Base-by-base conservation (phyloP, 1,284 basidiomycete species). In the Austropuccinia psidii region DNA sequence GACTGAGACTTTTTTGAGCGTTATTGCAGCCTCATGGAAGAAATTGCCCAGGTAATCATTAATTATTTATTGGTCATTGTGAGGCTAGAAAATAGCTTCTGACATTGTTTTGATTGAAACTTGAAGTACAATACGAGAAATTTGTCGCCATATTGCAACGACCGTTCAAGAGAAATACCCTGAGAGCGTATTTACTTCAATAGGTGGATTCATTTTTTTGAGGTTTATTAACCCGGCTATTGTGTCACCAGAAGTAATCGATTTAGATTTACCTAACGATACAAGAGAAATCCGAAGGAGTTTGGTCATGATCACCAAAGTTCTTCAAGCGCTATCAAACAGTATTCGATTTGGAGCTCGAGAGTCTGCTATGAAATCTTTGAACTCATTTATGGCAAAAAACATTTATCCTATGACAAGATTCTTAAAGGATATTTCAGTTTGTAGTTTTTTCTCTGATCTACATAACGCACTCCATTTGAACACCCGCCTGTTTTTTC, bases 291-390 rank as follows among this genome's bases (percentile, higher is more conserved):
- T 90, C 54, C 87, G 90, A 33, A 86, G 89, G 62, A 91, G 90
- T 2, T 83, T 95, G 27, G 87, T 91, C 83, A 83, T 90, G 64
- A 89, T 95, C 75, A 90, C 91, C 45, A 94, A 93, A 81, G 88
- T 95, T 72, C 88, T 94, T 60, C 91, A 95, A 81, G 93, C 92
- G 79, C 82, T 95, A 39, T 91, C 91, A 15, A 96, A 95, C 82
- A 94, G 95, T 77, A 89, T 94, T 47, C 87, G 90, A 77, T 94
- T 94, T 77, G 90, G 89, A 35, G 90, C 91, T 79, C 92, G 94
- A 78, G 82, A 83, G 61, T 85, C 87, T 2, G 88, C 91, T 77
- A 91, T 93, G 89, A 87, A 87, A 57, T 84, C 86, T 27, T 81
- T 94, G 69, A 94, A 94, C 79, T 83, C 85, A 15, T 93, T 93